Conservation (phyloP, 768 basidiomycete species). For the Jaapia argillacea region DNA sequence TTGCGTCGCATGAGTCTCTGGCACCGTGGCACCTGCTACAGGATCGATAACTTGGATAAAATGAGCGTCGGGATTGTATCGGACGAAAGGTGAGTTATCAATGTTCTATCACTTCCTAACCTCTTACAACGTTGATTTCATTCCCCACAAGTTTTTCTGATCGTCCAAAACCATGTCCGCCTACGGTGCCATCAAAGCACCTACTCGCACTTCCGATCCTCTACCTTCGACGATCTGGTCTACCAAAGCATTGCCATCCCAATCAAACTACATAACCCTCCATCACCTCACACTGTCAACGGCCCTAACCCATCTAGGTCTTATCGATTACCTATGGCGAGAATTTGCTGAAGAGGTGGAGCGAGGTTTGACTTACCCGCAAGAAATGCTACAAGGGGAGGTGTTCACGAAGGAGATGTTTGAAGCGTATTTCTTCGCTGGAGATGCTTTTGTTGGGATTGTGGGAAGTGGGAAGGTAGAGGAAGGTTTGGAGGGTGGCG, state of each 20-base stretch:
- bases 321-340: slow-evolving; percentile 48
- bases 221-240: slow-evolving; percentile 43
- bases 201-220: slow-evolving; percentile 12
- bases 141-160: too few species aligned
- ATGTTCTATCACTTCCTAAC: too few species aligned
- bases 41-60: too few species aligned
- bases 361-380: slow-evolving; percentile 77
- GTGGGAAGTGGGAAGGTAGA: slow-evolving; percentile 11
- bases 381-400: slow-evolving; percentile 47
- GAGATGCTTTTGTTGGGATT: slow-evolving; percentile 68
- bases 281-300: slow-evolving; percentile 26
- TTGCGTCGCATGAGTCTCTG: too few species aligned
- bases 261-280: slow-evolving; percentile 16
- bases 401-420: slow-evolving; percentile 41
- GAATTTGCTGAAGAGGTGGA: slow-evolving; percentile 70
- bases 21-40: too few species aligned
- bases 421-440: slow-evolving; percentile 67
- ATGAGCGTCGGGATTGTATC: too few species aligned
- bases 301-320: slow-evolving; percentile 27
- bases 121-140: too few species aligned
- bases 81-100: too few species aligned
- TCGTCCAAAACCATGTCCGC: too few species aligned
- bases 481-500: slow-evolving; percentile 12
- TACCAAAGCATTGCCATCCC: too few species aligned
- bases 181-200: slow-evolving; percentile 51